phyloP scores from a whole-genome alignment of 2,329 filamentous ascomycete genomes.

The Aurifilum marmelostoma region DNA sequence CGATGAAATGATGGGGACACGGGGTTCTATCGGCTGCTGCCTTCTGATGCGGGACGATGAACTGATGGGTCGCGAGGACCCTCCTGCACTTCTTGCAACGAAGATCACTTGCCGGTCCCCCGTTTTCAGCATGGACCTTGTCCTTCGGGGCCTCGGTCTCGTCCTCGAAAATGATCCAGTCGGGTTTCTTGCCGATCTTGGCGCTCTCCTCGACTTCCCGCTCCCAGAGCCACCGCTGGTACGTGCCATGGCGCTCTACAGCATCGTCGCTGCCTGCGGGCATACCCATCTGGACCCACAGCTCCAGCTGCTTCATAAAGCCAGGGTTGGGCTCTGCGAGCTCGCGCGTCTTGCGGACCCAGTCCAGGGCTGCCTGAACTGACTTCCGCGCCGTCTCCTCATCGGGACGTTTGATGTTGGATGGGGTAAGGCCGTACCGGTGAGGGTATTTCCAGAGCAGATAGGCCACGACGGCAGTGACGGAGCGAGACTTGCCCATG shows the following conservation, averaged over 20 bases:
- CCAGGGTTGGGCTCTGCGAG: constrained; percentile 88
- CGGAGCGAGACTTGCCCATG: constrained; percentile 94
- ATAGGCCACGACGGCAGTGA: constrained; percentile 82
- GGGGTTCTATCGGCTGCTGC: constrained; percentile 30
- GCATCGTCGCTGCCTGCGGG: constrained; percentile 59
- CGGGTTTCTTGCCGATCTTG: constrained; percentile 77
- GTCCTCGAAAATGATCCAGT: constrained; percentile 82
- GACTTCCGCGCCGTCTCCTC: constrained; percentile 50
- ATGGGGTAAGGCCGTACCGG: constrained; percentile 49
- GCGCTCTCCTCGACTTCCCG: constrained; percentile 60
- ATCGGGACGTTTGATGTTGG: constrained; percentile 49
- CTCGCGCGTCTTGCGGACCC: constrained; percentile 71
- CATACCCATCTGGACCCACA: constrained; percentile 88
- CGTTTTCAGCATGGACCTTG: constrained; percentile 29
- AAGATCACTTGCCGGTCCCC: constrained; percentile 53
- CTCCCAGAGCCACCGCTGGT: constrained; percentile 72
- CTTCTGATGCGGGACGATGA: constrained; percentile 67
- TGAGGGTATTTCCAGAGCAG: constrained; percentile 70
- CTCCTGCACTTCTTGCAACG: constrained; percentile 91
- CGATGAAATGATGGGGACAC: constrained; percentile 88
- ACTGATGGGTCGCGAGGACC: constrained; percentile 58
- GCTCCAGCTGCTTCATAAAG: constrained; percentile 84
- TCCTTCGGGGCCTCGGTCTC: constrained; percentile 50
- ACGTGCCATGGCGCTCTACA: constrained; percentile 69
- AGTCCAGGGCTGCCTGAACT: constrained; percentile 64